These are phyloP conservation scores for Apophysomyces sp. DNA, from an alignment of 371 early-diverging fungal species.

Conservation along the genomic window DNA sequence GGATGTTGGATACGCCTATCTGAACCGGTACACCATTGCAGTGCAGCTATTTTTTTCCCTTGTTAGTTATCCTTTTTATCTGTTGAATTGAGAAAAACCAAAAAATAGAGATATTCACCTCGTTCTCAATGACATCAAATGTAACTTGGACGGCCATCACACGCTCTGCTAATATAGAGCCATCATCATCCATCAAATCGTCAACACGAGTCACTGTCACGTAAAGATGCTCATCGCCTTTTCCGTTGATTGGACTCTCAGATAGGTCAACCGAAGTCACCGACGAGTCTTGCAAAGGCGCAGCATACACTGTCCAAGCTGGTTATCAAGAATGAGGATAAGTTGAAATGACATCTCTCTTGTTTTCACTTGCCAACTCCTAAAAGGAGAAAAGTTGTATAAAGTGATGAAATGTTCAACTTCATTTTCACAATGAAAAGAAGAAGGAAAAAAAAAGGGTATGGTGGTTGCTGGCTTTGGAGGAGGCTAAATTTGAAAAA, in stretches of 20 bases:
- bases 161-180: constrained; percentile 63
- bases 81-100: neutral
- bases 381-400: neutral
- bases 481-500: too few relatives aligned
- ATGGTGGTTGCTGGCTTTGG: too few relatives aligned
- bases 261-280: constrained; percentile 45
- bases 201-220: constrained; percentile 73
- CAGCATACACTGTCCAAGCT: constrained; percentile 25
- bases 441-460: neutral
- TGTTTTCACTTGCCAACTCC: neutral
- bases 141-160: constrained; percentile 64
- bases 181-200: constrained; percentile 67
- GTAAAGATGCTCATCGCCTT: constrained; percentile 46
- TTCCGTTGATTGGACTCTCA: constrained; percentile 23
- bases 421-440: neutral
- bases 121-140: constrained; percentile 66
- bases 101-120: constrained; percentile 29
- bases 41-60: constrained; percentile 25
- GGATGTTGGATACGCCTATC: constrained; percentile 58
- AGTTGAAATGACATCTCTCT: neutral
- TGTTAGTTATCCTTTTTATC: too few relatives aligned
- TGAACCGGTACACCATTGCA: constrained; percentile 62
- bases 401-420: neutral
- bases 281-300: constrained; percentile 46
- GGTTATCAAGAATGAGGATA: constrained; percentile 4